Evolutionary conservation across 106 monocot species (phyloP), one percentile per base, ranked within the genome.

Genomic region (Acanthochlamys bracteata): DNA sequence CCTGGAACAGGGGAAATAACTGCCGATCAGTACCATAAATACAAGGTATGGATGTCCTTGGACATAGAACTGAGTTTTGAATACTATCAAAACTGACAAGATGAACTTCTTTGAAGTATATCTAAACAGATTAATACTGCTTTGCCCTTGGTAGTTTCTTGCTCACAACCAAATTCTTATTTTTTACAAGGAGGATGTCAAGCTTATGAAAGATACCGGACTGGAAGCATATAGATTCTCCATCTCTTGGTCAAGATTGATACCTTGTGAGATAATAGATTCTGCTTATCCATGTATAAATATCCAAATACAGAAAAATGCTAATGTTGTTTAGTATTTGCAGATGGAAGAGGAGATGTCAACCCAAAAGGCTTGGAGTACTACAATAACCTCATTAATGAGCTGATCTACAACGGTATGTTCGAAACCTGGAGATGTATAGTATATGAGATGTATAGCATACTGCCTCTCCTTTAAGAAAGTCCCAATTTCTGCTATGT

Each of bases 161-260:
- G 43, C 43, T 45, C 10, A 45, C 43, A 45, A 45, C 43, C 13
- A 9, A 13, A 13, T 45, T 13, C 13, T 45, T n/a, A n/a, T 13
- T 45, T 45, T 9, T 45, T 45, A 9, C 43, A 16, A 74, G 74
- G 74, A 74, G 25, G 74, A 74, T 54, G 53, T 74, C 20, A 53
- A 55, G 42, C 66, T 54, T 17, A 67, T 74, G 74, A 68, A 55
- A 42, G 73, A 66, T 14, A 65, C 33, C 0, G 66, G 66, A 65
- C n/a, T 73, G 15, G 66, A 73, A 51, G 73, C 26, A 25, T 73
- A 73, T 22, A 73, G 73, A 42, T 73, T 73, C 43, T 73, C 73
- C 19, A 73, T 74, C 16, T 74, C 74, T 24, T 74, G 74, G 74
- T 61, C 74, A 60, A 67, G 74, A 46, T 58, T 74, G 16, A 55